Evolutionary conservation across 768 basidiomycete species (phyloP).

Genomic region (Trametopsis cervina): DNA sequence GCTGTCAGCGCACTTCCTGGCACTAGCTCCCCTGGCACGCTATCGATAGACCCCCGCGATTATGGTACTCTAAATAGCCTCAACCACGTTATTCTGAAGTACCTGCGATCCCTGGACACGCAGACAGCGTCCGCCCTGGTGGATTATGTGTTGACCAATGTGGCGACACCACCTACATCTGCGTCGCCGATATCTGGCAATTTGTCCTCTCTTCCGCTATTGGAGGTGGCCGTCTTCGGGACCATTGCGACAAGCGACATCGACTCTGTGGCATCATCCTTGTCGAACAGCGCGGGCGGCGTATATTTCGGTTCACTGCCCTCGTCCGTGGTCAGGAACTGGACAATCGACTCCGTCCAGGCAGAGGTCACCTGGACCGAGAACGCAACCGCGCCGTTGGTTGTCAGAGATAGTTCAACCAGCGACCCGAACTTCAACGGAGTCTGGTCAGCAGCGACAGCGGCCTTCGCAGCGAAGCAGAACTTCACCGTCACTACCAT

Average conservation of each 20-base stretch:
- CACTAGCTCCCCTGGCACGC: constrained; percentile 21
- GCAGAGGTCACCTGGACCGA: constrained; percentile 45
- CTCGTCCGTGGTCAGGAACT: constrained; percentile 42
- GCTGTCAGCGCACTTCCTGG: constrained; percentile 41
- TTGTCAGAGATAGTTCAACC: constrained; percentile 45
- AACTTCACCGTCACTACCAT: constrained; percentile 33
- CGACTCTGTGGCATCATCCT: constrained; percentile 39
- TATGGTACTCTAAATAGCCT: constrained; percentile 50
- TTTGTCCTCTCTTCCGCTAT: constrained; percentile 38
- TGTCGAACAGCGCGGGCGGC: constrained; percentile 39
- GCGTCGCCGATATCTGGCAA: constrained; percentile 33
- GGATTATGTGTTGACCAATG: constrained; percentile 37
- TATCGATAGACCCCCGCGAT: constrained; percentile 34
- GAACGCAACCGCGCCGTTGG: constrained; percentile 38
- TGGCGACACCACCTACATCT: constrained; percentile 34
- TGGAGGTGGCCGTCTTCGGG: constrained; percentile 66
- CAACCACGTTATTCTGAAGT: constrained; percentile 52
- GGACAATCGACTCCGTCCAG: constrained; percentile 40
- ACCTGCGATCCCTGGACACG: constrained; percentile 43
- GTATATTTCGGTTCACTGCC: constrained; percentile 56
- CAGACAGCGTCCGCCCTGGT: constrained; percentile 41
- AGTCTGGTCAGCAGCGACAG: constrained; percentile 43
- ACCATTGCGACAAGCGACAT: constrained; percentile 43
- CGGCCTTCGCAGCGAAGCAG: constrained; percentile 20
- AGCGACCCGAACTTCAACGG: constrained; percentile 36